Evolutionary conservation across 2,329 filamentous ascomycete species (phyloP).

Genomic region (Scopulariopsis brevicaulis): DNA sequence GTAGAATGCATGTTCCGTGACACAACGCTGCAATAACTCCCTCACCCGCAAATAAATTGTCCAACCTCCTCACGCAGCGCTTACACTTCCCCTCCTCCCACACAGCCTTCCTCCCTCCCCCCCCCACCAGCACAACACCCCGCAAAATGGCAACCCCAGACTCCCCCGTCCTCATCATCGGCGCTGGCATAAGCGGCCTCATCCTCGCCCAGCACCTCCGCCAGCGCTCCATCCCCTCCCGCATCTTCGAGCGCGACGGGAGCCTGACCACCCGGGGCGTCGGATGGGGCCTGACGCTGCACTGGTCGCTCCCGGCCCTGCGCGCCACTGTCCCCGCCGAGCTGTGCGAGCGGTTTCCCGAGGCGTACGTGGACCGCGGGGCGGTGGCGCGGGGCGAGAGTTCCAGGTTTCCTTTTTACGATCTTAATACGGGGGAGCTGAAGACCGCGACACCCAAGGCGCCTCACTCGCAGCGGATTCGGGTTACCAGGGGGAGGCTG

Average conservation of each 20-base stretch:
- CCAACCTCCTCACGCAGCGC: not conserved
- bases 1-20: no score
- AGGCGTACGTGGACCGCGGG: constrained; percentile 40
- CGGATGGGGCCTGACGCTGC: constrained; percentile 54
- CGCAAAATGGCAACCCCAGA: not conserved
- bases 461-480: constrained; percentile 29
- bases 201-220: constrained; percentile 22
- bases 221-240: constrained; percentile 24
- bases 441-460: constrained; percentile 27
- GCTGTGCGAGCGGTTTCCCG: constrained; percentile 30
- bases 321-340: constrained; percentile 35
- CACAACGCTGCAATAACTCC: no score
- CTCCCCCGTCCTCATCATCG: constrained; percentile 20
- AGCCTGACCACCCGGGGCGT: constrained; percentile 32
- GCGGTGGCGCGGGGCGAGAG: constrained; percentile 32
- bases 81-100: not conserved
- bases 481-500: constrained; percentile 34
- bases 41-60: not conserved
- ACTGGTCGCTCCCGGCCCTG: constrained; percentile 47
- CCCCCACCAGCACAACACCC: not conserved
- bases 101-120: not conserved
- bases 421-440: constrained; percentile 36
- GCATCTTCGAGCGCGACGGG: constrained; percentile 40
- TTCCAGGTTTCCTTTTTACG: constrained; percentile 41
- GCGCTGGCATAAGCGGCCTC: constrained; percentile 24